Base-by-base conservation (phyloP, 2,329 filamentous ascomycete species). In the Claviceps pazoutovae region DNA sequence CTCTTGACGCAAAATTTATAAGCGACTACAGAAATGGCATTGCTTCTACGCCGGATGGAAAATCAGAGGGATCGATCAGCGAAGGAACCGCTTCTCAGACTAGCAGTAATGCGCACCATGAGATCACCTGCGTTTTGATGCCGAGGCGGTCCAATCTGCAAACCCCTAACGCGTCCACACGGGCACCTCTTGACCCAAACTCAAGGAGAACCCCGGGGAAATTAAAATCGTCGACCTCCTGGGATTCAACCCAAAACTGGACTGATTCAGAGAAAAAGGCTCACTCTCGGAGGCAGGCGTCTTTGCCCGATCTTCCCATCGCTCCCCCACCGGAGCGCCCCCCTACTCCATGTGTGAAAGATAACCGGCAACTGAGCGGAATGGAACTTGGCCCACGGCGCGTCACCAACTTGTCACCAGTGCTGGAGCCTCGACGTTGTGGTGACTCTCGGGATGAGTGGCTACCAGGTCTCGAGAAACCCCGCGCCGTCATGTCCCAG, bases 131-230 rank as follows among this genome's bases (percentile, higher is more conserved):
- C 56, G 70, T 71, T 30, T 72, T 74, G 5, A 66, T 73, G 52
- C 69, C 74, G 17, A 67, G 74, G 42, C 69, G 73, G 9, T 76
- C 74, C 2, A 58, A 75, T 38, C 64, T 73, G 13, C 72, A 72
- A 53, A 73, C 68, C 0, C 74, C 74, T 0, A 74, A 74, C 11
- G 65, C 77, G 21, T 74, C 74, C 7, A 77, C 74, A 17, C 51
- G 51, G 16, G 38, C 47, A 8, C 7, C 68, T 30, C 16, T 42
- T 19, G 16, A 45, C 8, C 19, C 2, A 2, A 39, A 2, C 14
- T 7, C 48, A 4, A 4, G 4, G 16, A 17, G 7, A 46, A 36
- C 14, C 7, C 13, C 3, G 43, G 23, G 2, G 5, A 5, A 4
- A 6, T 45, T 4, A 2, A 19, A 11, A 7, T 30, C 23, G 23